Conservation (phyloP, 345 rosid species). For the Streptanthus diversifolius region DNA sequence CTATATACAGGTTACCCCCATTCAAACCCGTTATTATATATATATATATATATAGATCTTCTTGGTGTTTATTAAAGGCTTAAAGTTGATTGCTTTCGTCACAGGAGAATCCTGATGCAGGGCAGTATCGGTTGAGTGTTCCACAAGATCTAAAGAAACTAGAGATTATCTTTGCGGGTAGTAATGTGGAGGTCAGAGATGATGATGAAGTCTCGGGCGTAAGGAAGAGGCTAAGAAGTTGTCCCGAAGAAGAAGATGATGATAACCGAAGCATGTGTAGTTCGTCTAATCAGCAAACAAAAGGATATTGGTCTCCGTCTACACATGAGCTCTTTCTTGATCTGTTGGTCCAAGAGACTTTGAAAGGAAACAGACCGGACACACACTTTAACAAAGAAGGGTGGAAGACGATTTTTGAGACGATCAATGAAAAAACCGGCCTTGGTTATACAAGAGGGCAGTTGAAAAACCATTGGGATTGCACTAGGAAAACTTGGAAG, state of each 20-base stretch:
- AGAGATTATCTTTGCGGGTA: slow-evolving; percentile 38
- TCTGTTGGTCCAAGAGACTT: slow-evolving; percentile 40
- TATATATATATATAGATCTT: too few species aligned
- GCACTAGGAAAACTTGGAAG: slow-evolving; percentile 50
- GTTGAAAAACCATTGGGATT: slow-evolving; percentile 50
- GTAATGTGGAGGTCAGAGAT: slow-evolving; percentile 21
- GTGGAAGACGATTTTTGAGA: slow-evolving; percentile 46
- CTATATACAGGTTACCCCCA: slow-evolving; percentile 37
- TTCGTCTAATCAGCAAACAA: slow-evolving; percentile 34
- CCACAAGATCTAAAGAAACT: slow-evolving; percentile 41
- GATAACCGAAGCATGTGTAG: slow-evolving; percentile 30
- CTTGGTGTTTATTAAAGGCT: not conserved
- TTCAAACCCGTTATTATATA: too few species aligned
- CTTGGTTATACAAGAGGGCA: slow-evolving; percentile 40
- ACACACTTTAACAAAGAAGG: slow-evolving; percentile 47
- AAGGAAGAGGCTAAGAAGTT: slow-evolving; percentile 25
- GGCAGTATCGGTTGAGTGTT: slow-evolving; percentile 44
- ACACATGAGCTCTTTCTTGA: slow-evolving; percentile 48
- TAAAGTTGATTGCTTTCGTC: not conserved
- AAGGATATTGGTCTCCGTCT: slow-evolving; percentile 46
- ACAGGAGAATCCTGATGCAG: slow-evolving; percentile 49
- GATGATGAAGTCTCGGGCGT: not conserved
- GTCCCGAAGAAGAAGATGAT: slow-evolving; percentile 16
- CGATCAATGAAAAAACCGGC: slow-evolving; percentile 40
- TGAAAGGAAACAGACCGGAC: slow-evolving; percentile 45